Base-by-base conservation (phyloP, 116 monocot species). In the Zostera marina region DNA sequence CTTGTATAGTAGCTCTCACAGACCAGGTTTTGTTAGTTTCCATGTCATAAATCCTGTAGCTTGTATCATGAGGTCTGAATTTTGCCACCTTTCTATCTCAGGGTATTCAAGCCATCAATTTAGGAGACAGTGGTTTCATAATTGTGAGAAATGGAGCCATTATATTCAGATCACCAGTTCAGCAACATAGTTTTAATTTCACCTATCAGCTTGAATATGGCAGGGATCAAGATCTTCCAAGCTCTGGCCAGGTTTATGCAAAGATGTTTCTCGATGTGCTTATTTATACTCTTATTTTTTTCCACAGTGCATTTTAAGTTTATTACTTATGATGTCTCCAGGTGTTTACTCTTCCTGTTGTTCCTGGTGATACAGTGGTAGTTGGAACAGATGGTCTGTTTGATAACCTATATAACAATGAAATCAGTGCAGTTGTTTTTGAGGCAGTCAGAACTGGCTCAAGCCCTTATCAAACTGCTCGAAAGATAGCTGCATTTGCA, bases 101-200 rank as follows among this genome's bases (percentile, higher is more conserved):
- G 85, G 86, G 79, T 8, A 57, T 91, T 44, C 77, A 76, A 67
- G 91, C 91, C 39, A 79, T 91, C 24, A 91, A 91, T 49, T 62
- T 91, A 61, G 91, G 91, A n/a, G 91, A 91, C 45, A 85, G 91
- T 61, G 85, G 91, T 21, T 91, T 91, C 53, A 68, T 85, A 41
- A 77, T 91, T 49, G 75, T 91, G 11, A 74, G 91, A 55, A 80
- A 91, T 70, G 91, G 86, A 24, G 73, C 74, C 62, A 85, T 77
- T 4, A 54, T 85, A 41, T 80, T 91, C 45, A 68, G 77, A 8
- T 91, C 91, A 47, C 91, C 86, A 60, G 79, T 79, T 32, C 91
- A 91, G 53, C 91, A 85, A 23, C 91, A 91, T 71, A 86, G 80
- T 70, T 91, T 91, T 48, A 91, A 91, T 73, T 85, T 91, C 58